Evolutionary conservation across 768 basidiomycete genomes (phyloP), one percentile per base, ranked within the genome.

Genomic region (Dentipellis fragilis): DNA sequence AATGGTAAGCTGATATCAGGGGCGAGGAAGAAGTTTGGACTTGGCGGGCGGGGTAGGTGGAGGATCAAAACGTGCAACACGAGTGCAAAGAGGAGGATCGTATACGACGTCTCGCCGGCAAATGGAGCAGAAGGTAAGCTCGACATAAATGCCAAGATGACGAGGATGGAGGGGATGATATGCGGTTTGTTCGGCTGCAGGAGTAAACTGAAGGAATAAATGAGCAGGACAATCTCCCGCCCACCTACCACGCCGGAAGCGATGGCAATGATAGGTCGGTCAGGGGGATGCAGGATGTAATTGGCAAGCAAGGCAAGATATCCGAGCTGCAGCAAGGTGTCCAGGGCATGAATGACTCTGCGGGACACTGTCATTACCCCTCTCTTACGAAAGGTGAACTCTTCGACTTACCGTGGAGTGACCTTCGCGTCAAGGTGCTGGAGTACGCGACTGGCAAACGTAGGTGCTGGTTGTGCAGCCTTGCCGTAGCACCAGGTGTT

Each of bases 321-420:
- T 14, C 57, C 52, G 19, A 75, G 16, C 35, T 74, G 71, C 29
- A 71, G 62, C 10, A 69, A 38, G 23, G 76, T 61, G 21, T 80
- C 77, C 11, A 79, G 55, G 36, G 71, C 59, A 66, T 81, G 79
- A 21, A 74, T 50, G 21, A 73, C 70, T 10, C 80, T 82, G 45
- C 16, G 42, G 29, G 51, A 12, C 4, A 22, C 1, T n/a, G 54
- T 47, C 52, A 39, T 36, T 16, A 52, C n/a, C 35, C 49, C 35
- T n/a, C 35, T n/a, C 9, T 22, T 19, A 23, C 22, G 22, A 38
- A 16, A 9, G 48, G 19, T 16, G 7, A 7, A 56, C 9, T 51
- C 52, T n/a, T 40, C 47, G 35, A 40, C 59, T 17, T 51, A 80
- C 80, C 78, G 68, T 17, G 80, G 80, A 11, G 76, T 76, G 48